phyloP scores from a whole-genome alignment of 177 flowering plant species.

The Vitis hybrid region DNA sequence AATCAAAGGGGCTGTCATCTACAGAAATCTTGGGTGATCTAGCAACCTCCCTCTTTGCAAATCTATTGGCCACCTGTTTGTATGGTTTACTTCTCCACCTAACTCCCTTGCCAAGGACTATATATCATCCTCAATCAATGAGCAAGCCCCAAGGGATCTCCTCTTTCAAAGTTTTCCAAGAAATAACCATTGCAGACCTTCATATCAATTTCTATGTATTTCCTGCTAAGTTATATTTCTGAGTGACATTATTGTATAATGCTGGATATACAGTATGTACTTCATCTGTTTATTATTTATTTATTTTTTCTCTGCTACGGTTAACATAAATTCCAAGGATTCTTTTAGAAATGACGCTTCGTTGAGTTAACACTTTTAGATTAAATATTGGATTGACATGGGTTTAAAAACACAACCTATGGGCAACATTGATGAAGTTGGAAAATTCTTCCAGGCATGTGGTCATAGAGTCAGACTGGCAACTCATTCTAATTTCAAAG shows the following conservation, averaged over 20 bases:
- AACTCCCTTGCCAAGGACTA: too few relatives aligned
- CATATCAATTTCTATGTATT: neutral
- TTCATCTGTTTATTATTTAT: neutral
- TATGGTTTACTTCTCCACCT: too few relatives aligned
- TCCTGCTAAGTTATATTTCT: too few relatives aligned
- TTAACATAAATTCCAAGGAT: neutral
- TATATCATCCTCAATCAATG: too few relatives aligned
- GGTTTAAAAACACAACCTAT: neutral
- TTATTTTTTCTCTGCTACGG: neutral
- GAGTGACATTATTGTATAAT: neutral
- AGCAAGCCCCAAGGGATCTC: too few relatives aligned
- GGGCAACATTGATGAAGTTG: neutral
- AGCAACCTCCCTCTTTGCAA: too few relatives aligned
- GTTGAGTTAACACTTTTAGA: neutral
- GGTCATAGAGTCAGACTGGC: conserved; percentile 99
- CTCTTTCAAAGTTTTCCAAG: too few relatives aligned
- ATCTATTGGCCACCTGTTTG: too few relatives aligned
- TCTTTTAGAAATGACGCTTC: neutral
- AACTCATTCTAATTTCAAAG: conserved; percentile 96
- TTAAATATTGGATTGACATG: neutral
- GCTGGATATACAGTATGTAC: neutral
- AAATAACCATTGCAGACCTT: too few relatives aligned
- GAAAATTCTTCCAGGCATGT: conserved; percentile 66
- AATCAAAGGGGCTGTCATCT: too few relatives aligned
- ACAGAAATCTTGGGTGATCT: too few relatives aligned